These are phyloP conservation scores for Trifolium pratense DNA, from an alignment of 306 rosid species.

Conservation along the genomic window DNA sequence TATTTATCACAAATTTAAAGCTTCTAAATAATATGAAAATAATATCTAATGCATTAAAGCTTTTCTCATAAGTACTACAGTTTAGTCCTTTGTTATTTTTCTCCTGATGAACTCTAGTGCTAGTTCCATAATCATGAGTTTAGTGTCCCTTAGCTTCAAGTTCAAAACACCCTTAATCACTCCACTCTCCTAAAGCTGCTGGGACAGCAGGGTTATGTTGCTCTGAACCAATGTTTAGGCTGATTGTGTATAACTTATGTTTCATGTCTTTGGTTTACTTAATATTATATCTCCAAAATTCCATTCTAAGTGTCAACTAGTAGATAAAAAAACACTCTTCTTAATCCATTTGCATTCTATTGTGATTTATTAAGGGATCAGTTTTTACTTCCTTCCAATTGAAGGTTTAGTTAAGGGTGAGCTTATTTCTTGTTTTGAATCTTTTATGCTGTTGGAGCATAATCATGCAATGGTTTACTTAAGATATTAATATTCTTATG, in stretches of 20 bases:
- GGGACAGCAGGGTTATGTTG: not conserved
- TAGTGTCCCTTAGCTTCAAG: not conserved
- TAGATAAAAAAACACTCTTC: not conserved
- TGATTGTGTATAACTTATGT: not conserved
- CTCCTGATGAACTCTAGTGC: slow-evolving; percentile 1
- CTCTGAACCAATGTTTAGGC: not conserved
- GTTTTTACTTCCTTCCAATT: not conserved
- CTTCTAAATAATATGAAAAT: not conserved
- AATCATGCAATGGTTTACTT: not conserved
- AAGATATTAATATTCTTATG: slow-evolving; percentile 27
- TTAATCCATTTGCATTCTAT: not conserved
- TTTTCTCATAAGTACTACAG: not conserved
- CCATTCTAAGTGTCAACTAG: not conserved
- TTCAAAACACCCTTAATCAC: slow-evolving; percentile 4
- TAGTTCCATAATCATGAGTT: not conserved
- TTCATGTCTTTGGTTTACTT: not conserved
- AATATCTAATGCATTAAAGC: not conserved
- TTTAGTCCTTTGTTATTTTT: not conserved
- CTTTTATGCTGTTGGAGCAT: not conserved
- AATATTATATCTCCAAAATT: not conserved
- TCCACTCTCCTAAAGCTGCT: not conserved
- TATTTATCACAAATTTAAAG: not conserved
- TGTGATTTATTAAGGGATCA: not conserved
- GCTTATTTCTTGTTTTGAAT: not conserved
- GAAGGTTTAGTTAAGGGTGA: not conserved